Evolutionary conservation across 768 basidiomycete species (phyloP).

Genomic region (Coprinopsis strossmayeri): DNA sequence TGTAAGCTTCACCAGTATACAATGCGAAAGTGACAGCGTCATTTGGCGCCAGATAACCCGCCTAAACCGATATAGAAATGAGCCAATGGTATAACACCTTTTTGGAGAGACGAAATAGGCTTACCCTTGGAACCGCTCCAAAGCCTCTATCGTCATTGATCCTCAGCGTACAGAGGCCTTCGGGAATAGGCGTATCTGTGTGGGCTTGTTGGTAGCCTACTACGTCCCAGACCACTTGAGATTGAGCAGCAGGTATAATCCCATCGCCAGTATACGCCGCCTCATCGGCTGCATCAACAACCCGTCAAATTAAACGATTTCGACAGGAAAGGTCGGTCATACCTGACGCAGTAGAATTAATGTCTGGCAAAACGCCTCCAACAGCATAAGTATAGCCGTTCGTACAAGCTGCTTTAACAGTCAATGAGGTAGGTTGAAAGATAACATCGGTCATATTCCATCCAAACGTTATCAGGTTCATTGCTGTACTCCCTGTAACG

Average conservation of each 20-base stretch:
- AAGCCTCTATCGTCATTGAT: constrained; percentile 74
- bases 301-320: neutral
- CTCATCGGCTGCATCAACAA: neutral
- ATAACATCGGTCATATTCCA: constrained; percentile 78
- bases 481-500: neutral
- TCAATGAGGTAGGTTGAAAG: constrained; percentile 59
- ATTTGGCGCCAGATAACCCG: constrained; percentile 62
- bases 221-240: constrained; percentile 67
- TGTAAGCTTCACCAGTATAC: constrained; percentile 67
- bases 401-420: constrained; percentile 70
- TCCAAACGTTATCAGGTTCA: constrained; percentile 62
- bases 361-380: constrained; percentile 35
- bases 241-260: constrained; percentile 58
- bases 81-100: constrained; percentile 6
- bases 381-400: constrained; percentile 85
- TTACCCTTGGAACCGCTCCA: constrained; percentile 29
- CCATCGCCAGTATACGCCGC: constrained; percentile 32
- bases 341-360: neutral
- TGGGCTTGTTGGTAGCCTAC: constrained; percentile 55
- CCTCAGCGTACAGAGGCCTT: constrained; percentile 62
- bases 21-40: constrained; percentile 66
- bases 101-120: neutral
- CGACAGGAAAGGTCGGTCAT: neutral
- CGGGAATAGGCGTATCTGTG: constrained; percentile 55
- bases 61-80: constrained; percentile 11